Conservation (phyloP, 805 yeast species). For the Scheffersomyces lignosus region DNA sequence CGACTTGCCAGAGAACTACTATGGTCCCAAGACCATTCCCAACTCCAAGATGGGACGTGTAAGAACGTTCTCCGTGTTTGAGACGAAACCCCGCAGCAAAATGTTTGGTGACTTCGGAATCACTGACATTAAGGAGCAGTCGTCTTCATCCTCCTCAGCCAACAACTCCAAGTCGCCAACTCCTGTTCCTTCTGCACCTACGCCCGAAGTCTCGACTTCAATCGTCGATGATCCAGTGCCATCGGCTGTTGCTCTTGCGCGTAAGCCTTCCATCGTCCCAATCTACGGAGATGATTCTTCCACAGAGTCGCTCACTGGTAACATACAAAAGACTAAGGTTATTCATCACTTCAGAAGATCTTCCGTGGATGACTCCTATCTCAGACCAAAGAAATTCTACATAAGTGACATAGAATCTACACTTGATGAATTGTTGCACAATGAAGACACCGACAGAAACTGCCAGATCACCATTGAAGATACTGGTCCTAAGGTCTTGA, state of each 20-base stretch:
- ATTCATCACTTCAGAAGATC: constrained; percentile 24
- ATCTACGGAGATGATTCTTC: constrained; percentile 16
- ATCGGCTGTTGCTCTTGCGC: not conserved
- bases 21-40: constrained; percentile 64
- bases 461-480: constrained; percentile 85
- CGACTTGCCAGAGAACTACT: constrained; percentile 67
- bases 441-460: constrained; percentile 84
- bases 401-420: constrained; percentile 77
- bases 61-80: constrained; percentile 56
- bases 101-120: constrained; percentile 3
- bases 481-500: constrained; percentile 78
- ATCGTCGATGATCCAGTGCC: not conserved
- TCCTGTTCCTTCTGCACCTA: not conserved
- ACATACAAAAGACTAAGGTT: not conserved
- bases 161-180: no score
- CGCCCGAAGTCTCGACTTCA: constrained; percentile 1
- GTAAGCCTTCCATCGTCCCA: constrained; percentile 32
- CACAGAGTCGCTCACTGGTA: constrained; percentile 2
- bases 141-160: not conserved
- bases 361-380: constrained; percentile 29
- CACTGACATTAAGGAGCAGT: not conserved
- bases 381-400: constrained; percentile 53
- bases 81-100: constrained; percentile 5
- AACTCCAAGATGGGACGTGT: constrained; percentile 48
- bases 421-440: constrained; percentile 61